These are phyloP conservation scores for Paxillus rubicundulus DNA, from an alignment of 768 basidiomycete species.

Conservation along the genomic window DNA sequence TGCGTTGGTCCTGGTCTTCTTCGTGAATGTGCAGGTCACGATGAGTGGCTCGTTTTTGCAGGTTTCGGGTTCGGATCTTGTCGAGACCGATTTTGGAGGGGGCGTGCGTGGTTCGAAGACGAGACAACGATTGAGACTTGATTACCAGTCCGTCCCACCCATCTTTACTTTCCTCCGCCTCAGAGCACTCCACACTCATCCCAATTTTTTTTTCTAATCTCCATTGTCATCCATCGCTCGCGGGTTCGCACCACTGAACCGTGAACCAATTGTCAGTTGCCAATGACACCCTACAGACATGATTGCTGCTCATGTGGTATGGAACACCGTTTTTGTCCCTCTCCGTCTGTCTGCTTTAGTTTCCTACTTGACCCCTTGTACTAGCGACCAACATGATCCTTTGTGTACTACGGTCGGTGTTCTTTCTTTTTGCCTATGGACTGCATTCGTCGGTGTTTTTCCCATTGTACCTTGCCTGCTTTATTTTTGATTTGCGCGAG, in stretches of 20 bases:
- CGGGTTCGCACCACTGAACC: slow-evolving; percentile 1
- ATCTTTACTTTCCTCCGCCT: slow-evolving; percentile 27
- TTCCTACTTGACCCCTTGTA: slow-evolving; percentile 21
- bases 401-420: slow-evolving; percentile 34
- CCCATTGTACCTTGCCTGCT: not conserved
- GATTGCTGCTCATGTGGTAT: slow-evolving; percentile 26
- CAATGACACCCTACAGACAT: slow-evolving; percentile 6
- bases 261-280: slow-evolving; percentile 1
- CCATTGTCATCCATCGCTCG: slow-evolving; percentile 7
- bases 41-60: slow-evolving; percentile 30
- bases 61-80: slow-evolving; percentile 24
- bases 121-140: slow-evolving; percentile 29
- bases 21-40: slow-evolving; percentile 26
- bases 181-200: slow-evolving; percentile 27
- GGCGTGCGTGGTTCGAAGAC: slow-evolving; percentile 1
- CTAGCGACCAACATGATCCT: slow-evolving; percentile 12
- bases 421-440: slow-evolving; percentile 4
- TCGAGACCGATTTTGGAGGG: slow-evolving; percentile 7
- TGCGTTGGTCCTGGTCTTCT: slow-evolving; percentile 31
- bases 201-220: slow-evolving; percentile 14
- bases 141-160: slow-evolving; percentile 36
- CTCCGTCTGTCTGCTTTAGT: slow-evolving; percentile 14
- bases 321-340: slow-evolving; percentile 17
- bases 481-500: not conserved
- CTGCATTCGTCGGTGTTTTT: not conserved